These are phyloP conservation scores for Neonectria ditissima DNA, from an alignment of 2,329 filamentous ascomycete species.

Conservation along the genomic window DNA sequence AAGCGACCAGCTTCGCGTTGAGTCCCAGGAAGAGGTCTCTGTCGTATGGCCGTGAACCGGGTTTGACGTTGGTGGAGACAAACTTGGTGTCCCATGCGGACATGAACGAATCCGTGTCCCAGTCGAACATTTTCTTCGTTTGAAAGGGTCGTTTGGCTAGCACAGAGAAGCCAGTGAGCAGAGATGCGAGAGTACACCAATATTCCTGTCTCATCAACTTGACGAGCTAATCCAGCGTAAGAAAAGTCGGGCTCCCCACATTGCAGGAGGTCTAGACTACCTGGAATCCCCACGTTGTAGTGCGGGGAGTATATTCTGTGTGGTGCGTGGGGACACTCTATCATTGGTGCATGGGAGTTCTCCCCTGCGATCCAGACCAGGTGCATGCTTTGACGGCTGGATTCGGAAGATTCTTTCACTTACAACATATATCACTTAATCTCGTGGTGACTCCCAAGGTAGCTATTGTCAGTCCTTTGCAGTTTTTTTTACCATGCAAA, in stretches of 20 bases:
- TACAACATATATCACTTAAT: neutral
- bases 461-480: too few relatives aligned
- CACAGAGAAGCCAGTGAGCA: too few relatives aligned
- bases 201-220: too few relatives aligned
- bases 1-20: slow-evolving; percentile 12
- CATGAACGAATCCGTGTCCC: slow-evolving; percentile 29
- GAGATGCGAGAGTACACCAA: too few relatives aligned
- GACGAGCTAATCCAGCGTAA: neutral
- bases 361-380: too few relatives aligned
- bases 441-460: too few relatives aligned
- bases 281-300: neutral
- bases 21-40: slow-evolving; percentile 20
- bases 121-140: slow-evolving; percentile 36
- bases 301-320: neutral
- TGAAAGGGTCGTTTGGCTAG: too few relatives aligned
- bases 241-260: too few relatives aligned
- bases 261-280: too few relatives aligned
- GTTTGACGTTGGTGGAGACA: slow-evolving; percentile 32
- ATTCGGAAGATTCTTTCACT: neutral
- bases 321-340: neutral
- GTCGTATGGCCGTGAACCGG: slow-evolving; percentile 21
- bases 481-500: neutral
- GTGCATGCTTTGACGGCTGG: too few relatives aligned
- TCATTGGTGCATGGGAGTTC: neutral
- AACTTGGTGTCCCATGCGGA: slow-evolving; percentile 31